These are phyloP conservation scores for Eustoma russellianum DNA, from an alignment of 257 asterid genomes.

Conservation along the genomic window DNA sequence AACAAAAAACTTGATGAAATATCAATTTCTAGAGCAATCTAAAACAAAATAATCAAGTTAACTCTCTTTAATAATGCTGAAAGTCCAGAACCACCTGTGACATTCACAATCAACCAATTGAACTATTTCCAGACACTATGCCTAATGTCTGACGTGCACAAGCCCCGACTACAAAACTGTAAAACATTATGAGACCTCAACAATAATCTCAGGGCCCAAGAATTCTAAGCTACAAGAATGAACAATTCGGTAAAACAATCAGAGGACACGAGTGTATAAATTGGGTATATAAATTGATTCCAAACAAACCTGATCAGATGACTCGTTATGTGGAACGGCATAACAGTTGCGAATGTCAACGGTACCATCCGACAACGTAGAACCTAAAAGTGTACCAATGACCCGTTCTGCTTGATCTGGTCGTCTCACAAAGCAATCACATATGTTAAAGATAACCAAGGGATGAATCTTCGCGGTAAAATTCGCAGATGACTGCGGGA, in stretches of 20 bases:
- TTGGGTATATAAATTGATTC: background rate
- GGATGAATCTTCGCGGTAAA: constrained; percentile 76
- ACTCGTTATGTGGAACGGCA: constrained; percentile 90
- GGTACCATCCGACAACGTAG: constrained; percentile 81
- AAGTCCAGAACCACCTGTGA: constrained; percentile 85
- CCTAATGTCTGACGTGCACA: no score
- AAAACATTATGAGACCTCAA: background rate
- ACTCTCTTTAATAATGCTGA: constrained; percentile 63
- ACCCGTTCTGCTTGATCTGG: constrained; percentile 93
- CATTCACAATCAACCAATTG: no score
- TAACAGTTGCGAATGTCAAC: constrained; percentile 80
- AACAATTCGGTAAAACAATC: no score
- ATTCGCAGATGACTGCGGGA: constrained; percentile 41
- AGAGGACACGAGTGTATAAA: no score
- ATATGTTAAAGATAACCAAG: constrained; percentile 69
- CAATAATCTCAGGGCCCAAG: background rate
- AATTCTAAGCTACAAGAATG: background rate
- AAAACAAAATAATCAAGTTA: no score
- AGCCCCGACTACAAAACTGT: background rate
- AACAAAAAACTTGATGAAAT: no score
- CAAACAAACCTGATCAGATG: constrained; percentile 67
- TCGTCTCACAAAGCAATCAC: constrained; percentile 79
- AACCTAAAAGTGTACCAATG: constrained; percentile 90
- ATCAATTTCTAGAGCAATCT: no score
- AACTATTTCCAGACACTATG: no score